Evolutionary conservation across 2,329 filamentous ascomycete genomes (phyloP).

Genomic region (Ceratocystis huliohia): DNA sequence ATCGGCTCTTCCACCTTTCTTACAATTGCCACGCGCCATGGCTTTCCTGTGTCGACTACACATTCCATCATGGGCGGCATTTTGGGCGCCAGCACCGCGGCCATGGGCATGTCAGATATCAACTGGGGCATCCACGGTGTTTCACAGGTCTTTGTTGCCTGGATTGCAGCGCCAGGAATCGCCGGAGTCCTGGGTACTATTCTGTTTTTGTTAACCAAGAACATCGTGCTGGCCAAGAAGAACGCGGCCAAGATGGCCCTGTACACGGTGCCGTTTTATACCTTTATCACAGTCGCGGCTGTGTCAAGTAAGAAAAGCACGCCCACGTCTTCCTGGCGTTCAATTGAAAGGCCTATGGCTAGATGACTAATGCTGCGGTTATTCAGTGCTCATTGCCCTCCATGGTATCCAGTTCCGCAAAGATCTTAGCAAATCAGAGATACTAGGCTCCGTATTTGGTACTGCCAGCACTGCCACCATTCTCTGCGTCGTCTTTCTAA

Average conservation of each 20-base stretch:
- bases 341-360: too few species aligned
- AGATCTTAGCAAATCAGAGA: constrained; percentile 23
- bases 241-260: constrained; percentile 25
- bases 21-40: constrained; percentile 38
- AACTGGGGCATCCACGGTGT: constrained; percentile 31
- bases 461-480: constrained; percentile 33
- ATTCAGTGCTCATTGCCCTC: constrained; percentile 41
- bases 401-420: constrained; percentile 27
- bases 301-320: constrained; percentile 26
- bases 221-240: constrained; percentile 25
- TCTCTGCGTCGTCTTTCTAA: constrained; percentile 36
- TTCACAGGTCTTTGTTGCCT: constrained; percentile 31
- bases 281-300: constrained; percentile 29
- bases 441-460: constrained; percentile 31
- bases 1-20: constrained; percentile 40
- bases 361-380: constrained; percentile 19
- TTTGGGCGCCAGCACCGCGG: constrained; percentile 29
- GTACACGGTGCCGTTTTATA: constrained; percentile 30
- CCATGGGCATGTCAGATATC: constrained; percentile 29
- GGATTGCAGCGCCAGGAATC: constrained; percentile 30
- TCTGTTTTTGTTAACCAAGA: constrained; percentile 30
- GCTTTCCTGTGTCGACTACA: constrained; percentile 43
- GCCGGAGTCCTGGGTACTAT: constrained; percentile 27
- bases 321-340: too few species aligned
- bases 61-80: constrained; percentile 38